These are phyloP conservation scores for Phialophora expanda DNA, from an alignment of 2,329 filamentous ascomycete genomes.

Conservation along the genomic window DNA sequence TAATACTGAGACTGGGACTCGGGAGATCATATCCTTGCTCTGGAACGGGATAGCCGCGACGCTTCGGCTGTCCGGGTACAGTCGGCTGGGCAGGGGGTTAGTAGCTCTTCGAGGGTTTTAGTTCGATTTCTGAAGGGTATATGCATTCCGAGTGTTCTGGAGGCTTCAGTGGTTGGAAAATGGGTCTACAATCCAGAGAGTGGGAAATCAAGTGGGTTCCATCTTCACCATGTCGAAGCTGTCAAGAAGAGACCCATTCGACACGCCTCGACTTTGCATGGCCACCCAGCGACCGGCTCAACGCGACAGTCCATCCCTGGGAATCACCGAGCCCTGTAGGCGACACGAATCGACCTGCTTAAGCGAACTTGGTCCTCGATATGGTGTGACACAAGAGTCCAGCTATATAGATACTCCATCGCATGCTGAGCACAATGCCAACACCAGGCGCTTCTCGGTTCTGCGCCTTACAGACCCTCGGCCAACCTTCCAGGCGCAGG, in stretches of 20 bases:
- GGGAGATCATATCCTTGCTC: background rate
- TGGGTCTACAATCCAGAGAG: background rate
- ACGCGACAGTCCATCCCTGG: background rate
- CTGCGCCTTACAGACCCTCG: too few species aligned
- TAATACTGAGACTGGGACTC: background rate
- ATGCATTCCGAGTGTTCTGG: background rate
- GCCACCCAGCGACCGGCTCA: background rate
- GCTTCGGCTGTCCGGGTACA: slow-evolving; percentile 1
- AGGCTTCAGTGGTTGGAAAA: background rate
- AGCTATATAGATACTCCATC: slow-evolving; percentile 9
- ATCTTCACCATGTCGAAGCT: background rate
- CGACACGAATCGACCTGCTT: slow-evolving; percentile 3
- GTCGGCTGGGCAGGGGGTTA: background rate
- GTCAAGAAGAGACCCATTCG: background rate
- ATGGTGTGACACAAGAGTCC: slow-evolving; percentile 8
- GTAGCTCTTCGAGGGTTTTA: background rate
- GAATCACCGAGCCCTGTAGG: slow-evolving; percentile 2
- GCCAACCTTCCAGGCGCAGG: too few species aligned
- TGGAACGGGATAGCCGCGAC: background rate
- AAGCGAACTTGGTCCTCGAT: slow-evolving; percentile 1
- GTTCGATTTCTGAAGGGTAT: background rate
- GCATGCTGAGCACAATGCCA: too few species aligned
- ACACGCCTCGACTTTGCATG: background rate
- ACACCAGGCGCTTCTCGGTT: too few species aligned
- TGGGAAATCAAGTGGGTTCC: background rate